A percentile compares a stretch with the other conserved stretches of the same genome.
phyloP scores from a whole-genome alignment of 2,329 filamentous ascomycete genomes.

The Catunica adiposa region DNA sequence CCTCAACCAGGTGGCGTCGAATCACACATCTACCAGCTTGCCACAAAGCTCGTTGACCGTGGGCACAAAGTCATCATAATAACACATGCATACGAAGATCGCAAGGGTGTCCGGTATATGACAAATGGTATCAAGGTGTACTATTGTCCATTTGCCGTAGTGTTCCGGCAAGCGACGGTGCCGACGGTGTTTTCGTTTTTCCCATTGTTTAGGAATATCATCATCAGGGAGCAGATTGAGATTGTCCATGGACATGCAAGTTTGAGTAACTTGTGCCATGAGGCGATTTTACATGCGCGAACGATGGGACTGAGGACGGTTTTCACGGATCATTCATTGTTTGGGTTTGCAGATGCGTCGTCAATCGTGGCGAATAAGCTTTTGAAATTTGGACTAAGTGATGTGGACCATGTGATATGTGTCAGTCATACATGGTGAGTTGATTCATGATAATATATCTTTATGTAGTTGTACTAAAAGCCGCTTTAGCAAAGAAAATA shows the following conservation, averaged over 20 bases:
- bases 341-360: conserved; percentile 89
- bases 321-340: conserved; percentile 93
- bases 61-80: conserved; percentile 97
- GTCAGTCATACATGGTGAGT: conserved; percentile 88
- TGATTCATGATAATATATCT: neutral
- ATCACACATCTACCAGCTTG: conserved; percentile 96
- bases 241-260: conserved; percentile 97
- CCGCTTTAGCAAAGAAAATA: conserved; percentile 74
- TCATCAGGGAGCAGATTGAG: conserved; percentile 84
- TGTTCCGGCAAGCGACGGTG: conserved; percentile 85
- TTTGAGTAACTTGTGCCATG: conserved; percentile 81
- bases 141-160: conserved; percentile 87
- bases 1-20: conserved; percentile 92
- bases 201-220: conserved; percentile 89
- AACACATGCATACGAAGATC: conserved; percentile 82
- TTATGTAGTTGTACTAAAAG: neutral
- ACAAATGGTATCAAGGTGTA: conserved; percentile 98
- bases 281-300: conserved; percentile 82
- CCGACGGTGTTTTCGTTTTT: conserved; percentile 98
- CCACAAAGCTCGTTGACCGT: conserved; percentile 88
- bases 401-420: conserved; percentile 96
- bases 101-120: conserved; percentile 83
- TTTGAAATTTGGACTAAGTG: conserved; percentile 86
- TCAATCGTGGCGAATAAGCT: conserved; percentile 96
- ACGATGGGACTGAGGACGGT: conserved; percentile 95